Percentiles rank a stretch among this genome's conserved stretches.
Conservation (phyloP, 2,329 filamentous ascomycete genomes). For the Ophiostoma ulmi region DNA sequence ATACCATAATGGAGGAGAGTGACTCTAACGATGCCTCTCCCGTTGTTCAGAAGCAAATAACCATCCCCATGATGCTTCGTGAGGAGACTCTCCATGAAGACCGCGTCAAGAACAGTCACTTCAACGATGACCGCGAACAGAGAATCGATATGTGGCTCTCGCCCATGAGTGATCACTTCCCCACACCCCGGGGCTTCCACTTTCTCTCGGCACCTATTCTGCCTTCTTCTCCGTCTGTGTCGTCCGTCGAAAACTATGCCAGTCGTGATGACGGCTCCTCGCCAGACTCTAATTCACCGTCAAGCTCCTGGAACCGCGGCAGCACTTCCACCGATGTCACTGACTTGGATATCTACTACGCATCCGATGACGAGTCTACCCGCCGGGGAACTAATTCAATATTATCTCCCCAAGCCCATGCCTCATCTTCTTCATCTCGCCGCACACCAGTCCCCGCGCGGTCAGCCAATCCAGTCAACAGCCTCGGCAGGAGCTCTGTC, state of each 20-base stretch:
- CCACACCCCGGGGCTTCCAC: slow-evolving; percentile 63
- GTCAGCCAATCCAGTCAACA: background rate
- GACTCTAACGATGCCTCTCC: slow-evolving; percentile 26
- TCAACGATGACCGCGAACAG: slow-evolving; percentile 35
- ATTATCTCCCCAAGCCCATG: background rate
- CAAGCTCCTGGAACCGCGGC: slow-evolving; percentile 55
- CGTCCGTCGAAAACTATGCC: slow-evolving; percentile 44
- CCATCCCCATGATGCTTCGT: slow-evolving; percentile 19
- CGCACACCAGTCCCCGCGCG: background rate
- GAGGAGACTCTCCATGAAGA: slow-evolving; percentile 10
- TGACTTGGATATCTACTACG: slow-evolving; percentile 81
- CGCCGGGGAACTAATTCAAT: slow-evolving; percentile 36
- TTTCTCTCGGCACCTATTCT: slow-evolving; percentile 59
- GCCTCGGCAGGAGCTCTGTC: slow-evolving; percentile 29
- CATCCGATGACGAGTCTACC: slow-evolving; percentile 67
- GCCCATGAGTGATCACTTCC: slow-evolving; percentile 61
- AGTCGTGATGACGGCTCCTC: slow-evolving; percentile 34
- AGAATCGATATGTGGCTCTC: slow-evolving; percentile 56
- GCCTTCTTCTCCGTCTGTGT: slow-evolving; percentile 55
- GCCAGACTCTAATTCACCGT: slow-evolving; percentile 36
- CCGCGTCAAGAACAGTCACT: slow-evolving; percentile 38
- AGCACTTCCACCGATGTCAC: slow-evolving; percentile 59
- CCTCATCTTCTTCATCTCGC: background rate
- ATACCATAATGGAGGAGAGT: slow-evolving; percentile 57
- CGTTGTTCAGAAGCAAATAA: background rate